Conservation (phyloP, 306 rosid species). For the Delonix regia region DNA sequence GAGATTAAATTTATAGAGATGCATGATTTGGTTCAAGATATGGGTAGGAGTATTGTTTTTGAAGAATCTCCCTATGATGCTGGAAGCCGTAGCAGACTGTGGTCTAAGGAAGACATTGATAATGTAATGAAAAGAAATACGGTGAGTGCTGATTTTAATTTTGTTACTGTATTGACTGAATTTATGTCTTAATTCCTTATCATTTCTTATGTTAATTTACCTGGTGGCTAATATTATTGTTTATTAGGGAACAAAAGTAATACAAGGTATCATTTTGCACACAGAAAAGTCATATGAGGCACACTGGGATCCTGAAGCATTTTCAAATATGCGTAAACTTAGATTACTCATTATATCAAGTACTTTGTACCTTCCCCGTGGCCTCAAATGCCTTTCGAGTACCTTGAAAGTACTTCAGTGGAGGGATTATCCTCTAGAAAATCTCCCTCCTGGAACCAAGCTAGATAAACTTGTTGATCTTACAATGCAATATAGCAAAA, state of each 20-base stretch:
- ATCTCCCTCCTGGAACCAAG: not conserved
- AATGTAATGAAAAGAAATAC: not conserved
- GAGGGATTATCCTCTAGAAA: not conserved
- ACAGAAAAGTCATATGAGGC: not conserved
- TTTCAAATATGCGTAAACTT: conserved; percentile 4
- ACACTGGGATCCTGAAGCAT: not conserved
- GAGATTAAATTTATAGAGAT: no score
- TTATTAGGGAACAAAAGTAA: not conserved
- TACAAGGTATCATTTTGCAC: not conserved
- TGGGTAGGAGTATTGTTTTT: not conserved
- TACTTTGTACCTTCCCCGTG: not conserved
- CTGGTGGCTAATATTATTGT: no score
- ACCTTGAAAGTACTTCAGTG: not conserved
- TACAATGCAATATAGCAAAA: not conserved
- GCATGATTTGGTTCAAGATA: not conserved
- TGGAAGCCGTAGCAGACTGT: not conserved
- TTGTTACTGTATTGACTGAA: no score
- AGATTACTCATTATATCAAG: not conserved
- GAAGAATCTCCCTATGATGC: not conserved
- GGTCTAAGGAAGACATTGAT: not conserved
- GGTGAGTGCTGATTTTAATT: not conserved
- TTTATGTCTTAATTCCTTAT: no score
- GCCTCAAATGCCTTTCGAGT: not conserved
- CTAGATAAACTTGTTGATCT: not conserved
- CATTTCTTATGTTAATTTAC: no score